phyloP scores from a whole-genome alignment of 1,284 basidiomycete species.

The Takashimella tepidaria region DNA sequence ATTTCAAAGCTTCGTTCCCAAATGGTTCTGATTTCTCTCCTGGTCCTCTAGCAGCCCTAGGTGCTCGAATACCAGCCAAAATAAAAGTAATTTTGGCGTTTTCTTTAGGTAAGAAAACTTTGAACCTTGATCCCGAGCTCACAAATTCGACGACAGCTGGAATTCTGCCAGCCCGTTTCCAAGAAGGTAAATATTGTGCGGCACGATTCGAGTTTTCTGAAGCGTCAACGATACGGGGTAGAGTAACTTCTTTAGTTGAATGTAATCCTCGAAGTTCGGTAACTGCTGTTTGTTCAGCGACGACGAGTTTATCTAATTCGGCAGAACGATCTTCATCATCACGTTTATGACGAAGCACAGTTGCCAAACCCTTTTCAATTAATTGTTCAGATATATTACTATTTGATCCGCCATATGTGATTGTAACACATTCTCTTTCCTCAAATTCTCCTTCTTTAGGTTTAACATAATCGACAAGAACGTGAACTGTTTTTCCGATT shows the following conservation, averaged over 20 bases:
- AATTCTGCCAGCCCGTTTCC: slow-evolving; percentile 82
- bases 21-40: slow-evolving; percentile 87
- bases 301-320: slow-evolving; percentile 91
- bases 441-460: slow-evolving; percentile 91
- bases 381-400: slow-evolving; percentile 86
- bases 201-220: slow-evolving; percentile 79
- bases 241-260: slow-evolving; percentile 75
- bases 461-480: slow-evolving; percentile 80
- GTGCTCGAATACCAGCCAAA: slow-evolving; percentile 77
- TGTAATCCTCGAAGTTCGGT: slow-evolving; percentile 81
- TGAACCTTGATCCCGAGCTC: slow-evolving; percentile 87
- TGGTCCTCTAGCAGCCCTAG: slow-evolving; percentile 70
- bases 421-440: slow-evolving; percentile 82
- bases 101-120: slow-evolving; percentile 85
- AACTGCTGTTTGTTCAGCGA: slow-evolving; percentile 80
- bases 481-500: slow-evolving; percentile 81
- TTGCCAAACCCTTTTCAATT: slow-evolving; percentile 86
- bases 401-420: slow-evolving; percentile 74
- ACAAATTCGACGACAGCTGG: slow-evolving; percentile 89
- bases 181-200: slow-evolving; percentile 77
- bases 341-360: slow-evolving; percentile 81
- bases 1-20: slow-evolving; percentile 77
- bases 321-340: slow-evolving; percentile 93
- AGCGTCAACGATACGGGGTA: slow-evolving; percentile 72
- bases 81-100: slow-evolving; percentile 86